phyloP scores from a whole-genome alignment of 129 eudicot species.

The Flaveria ramosissima region DNA sequence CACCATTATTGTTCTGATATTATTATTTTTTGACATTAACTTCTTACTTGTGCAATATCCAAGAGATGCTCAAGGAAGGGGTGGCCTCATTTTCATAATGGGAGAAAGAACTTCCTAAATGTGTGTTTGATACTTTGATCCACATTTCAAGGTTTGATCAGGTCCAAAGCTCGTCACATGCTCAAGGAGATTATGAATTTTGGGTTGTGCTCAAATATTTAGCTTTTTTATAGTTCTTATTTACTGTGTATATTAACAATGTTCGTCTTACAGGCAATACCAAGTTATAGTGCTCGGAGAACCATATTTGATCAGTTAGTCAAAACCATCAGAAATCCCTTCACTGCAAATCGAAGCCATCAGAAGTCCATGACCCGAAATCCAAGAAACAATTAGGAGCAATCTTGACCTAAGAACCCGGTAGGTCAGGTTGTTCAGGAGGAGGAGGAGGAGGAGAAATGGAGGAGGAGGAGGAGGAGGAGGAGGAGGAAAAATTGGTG shows the following conservation, averaged over 20 bases:
- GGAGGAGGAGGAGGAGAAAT: too few species aligned
- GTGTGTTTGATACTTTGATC: conserved; percentile 66
- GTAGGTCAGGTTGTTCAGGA: too few species aligned
- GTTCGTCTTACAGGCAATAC: conserved; percentile 63
- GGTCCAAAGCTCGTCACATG: conserved; percentile 15
- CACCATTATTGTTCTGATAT: too few species aligned
- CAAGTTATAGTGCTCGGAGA: conserved; percentile 84
- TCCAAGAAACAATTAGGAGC: too few species aligned
- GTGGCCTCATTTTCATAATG: conserved; percentile 98
- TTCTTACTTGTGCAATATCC: conserved; percentile 33
- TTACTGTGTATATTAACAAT: background rate
- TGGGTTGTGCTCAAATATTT: background rate
- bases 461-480: too few species aligned
- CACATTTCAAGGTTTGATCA: conserved; percentile 86
- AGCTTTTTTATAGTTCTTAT: background rate
- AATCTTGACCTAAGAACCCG: too few species aligned
- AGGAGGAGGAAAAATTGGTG: too few species aligned
- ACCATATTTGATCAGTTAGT: conserved; percentile 93
- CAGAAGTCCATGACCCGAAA: too few species aligned
- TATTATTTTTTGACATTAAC: too few species aligned
- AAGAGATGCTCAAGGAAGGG: conserved; percentile 99
- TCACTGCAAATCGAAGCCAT: too few species aligned
- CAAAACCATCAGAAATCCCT: conserved; percentile 31
- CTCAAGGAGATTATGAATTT: background rate
- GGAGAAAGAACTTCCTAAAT: conserved; percentile 97